Percentiles rank a stretch among this genome's conserved stretches.
phyloP scores from a whole-genome alignment of 371 early-diverging fungal species.

The Mortierella sp. region DNA sequence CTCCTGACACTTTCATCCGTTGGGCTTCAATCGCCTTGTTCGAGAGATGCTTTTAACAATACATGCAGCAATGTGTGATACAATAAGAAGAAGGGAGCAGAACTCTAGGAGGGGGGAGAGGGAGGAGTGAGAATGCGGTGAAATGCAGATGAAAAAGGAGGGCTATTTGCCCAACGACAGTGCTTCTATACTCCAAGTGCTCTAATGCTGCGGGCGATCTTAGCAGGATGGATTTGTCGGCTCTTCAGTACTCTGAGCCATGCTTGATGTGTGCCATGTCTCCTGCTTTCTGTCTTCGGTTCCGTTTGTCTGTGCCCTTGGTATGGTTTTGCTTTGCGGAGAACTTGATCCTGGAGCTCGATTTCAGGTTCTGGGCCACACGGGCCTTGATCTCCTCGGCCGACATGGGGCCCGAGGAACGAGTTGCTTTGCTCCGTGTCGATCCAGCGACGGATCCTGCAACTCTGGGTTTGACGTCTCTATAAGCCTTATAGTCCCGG shows the following conservation, averaged over 20 bases:
- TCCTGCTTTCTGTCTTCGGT: conserved; percentile 31
- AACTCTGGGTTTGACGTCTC: conserved; percentile 57
- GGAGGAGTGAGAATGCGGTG: too few relatives aligned
- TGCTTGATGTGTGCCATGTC: conserved; percentile 37
- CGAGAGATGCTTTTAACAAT: too few relatives aligned
- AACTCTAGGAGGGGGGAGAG: too few relatives aligned
- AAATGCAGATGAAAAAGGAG: too few relatives aligned
- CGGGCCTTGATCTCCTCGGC: conserved; percentile 68
- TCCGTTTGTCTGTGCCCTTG: conserved; percentile 70
- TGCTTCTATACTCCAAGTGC: too few relatives aligned
- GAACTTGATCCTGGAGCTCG: conserved; percentile 52
- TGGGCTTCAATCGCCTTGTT: too few relatives aligned
- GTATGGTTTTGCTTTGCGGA: conserved; percentile 59
- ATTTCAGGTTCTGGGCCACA: conserved; percentile 62
- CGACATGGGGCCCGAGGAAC: conserved; percentile 55
- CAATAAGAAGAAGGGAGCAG: too few relatives aligned
- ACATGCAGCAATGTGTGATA: too few relatives aligned
- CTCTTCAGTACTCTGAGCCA: conserved; percentile 24
- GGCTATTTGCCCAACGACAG: too few relatives aligned
- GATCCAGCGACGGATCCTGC: conserved; percentile 42
- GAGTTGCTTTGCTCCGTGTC: conserved; percentile 39
- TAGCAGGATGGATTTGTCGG: too few relatives aligned
- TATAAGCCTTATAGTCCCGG: conserved; percentile 66
- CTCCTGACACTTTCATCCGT: too few relatives aligned
- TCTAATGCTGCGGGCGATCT: too few relatives aligned